A percentile compares a stretch with the other conserved stretches of the same genome.
Conservation (phyloP, 352 stramenopile genomes). For the Phytopythium boreale region DNA sequence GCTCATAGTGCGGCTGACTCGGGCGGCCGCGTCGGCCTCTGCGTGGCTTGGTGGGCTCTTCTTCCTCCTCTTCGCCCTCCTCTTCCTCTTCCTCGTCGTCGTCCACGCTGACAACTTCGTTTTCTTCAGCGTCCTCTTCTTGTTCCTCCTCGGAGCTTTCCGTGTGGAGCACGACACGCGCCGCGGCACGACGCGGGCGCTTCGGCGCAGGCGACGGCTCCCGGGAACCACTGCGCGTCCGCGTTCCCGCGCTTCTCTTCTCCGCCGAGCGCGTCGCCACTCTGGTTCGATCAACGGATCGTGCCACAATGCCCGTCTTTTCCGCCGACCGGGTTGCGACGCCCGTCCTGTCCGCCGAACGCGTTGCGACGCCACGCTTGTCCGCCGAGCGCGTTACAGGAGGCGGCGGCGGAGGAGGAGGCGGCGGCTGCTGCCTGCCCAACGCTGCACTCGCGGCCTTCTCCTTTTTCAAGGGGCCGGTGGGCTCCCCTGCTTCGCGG, state of each 20-base stretch:
- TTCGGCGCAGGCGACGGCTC: conserved; percentile 15
- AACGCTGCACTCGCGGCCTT: not conserved
- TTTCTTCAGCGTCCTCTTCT: conserved; percentile 7
- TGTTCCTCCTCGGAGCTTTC: conserved; percentile 19
- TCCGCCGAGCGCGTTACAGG: not conserved
- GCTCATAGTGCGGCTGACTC: conserved; percentile 34
- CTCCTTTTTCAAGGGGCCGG: not conserved
- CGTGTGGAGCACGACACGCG: conserved; percentile 14
- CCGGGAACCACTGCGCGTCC: conserved; percentile 10
- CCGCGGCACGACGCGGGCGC: conserved; percentile 16
- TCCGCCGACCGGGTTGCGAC: conserved; percentile 10
- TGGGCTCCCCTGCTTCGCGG: conserved; percentile 1
- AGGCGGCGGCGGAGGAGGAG: conserved; percentile 4
- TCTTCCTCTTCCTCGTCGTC: conserved; percentile 19
- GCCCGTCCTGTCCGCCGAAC: conserved; percentile 12
- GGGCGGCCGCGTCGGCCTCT: conserved; percentile 15
- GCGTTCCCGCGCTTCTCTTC: conserved; percentile 15
- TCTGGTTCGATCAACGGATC: conserved; percentile 8
- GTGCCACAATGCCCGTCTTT: conserved; percentile 3
- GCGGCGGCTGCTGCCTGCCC: conserved; percentile 5
- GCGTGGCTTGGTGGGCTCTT: conserved; percentile 9
- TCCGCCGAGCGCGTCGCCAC: conserved; percentile 16
- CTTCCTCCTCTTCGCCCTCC: conserved; percentile 17
- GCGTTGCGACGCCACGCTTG: conserved; percentile 4
- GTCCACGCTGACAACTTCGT: conserved; percentile 17